Evolutionary conservation across 768 basidiomycete genomes (phyloP), one percentile per base, ranked within the genome.

Genomic region (Lentinus tigrinus): DNA sequence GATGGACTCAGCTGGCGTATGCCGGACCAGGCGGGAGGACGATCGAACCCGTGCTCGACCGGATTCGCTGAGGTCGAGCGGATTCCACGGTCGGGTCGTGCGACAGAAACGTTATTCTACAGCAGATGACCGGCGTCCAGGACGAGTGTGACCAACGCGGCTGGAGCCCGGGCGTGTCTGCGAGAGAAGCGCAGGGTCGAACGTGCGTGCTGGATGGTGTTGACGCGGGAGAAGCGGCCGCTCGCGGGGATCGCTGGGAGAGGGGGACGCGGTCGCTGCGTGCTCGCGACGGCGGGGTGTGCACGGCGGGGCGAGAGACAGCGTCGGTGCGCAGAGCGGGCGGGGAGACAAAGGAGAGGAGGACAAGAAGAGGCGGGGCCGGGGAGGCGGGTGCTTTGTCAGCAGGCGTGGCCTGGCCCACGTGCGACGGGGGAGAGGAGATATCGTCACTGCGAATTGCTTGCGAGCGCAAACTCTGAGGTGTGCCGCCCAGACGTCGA

Each of bases 381-480:
- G 44, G 47, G 52, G 19, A 5, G 50, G 60, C 38, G 36, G 60
- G 43, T 40, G 61, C 56, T 67, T 67, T 64, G 66, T 67, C 66
- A 67, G 63, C 63, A 52, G 55, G 28, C 16, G 43, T 21, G 50
- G 52, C 59, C 53, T 40, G 31, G 60, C 66, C 55, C 75, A 76
- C 75, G 74, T 75, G 74, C 69, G 61, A 63, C 21, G 46, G 39
- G 11, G 5, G 10, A 23, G 31, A 24, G 44, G 39, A 42, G 55
- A 62, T 55, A 62, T 46, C 61, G 61, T 62, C 61, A 62, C 61
- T 31, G 31, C 31, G 31, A 31, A 31, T 31, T 31, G 31, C 31
- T 54, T 31, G 52, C 55, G 24, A 40, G 55, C 39, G 21, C 55
- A 61, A 61, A 56, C 54, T 47, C 50, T 48, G 28, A 43, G 26